These are phyloP conservation scores for Selaginella tamariscina DNA, from an alignment of 75 land plant genomes.

Conservation along the genomic window DNA sequence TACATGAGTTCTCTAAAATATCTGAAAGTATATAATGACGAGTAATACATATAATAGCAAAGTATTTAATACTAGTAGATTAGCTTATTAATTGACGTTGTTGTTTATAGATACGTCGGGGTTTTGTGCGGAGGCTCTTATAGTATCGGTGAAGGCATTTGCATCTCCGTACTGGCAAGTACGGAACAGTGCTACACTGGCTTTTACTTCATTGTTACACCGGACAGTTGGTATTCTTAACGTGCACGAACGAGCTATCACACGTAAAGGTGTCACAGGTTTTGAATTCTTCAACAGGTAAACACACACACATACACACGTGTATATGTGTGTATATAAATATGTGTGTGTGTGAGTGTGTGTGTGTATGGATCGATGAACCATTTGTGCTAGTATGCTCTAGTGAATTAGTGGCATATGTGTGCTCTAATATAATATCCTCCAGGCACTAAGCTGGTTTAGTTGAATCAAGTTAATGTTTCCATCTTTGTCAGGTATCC, in stretches of 20 bases:
- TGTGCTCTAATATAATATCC: too few relatives aligned
- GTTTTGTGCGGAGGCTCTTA: conserved; percentile 84
- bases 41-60: too few relatives aligned
- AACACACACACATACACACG: neutral
- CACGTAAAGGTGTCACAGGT: conserved; percentile 80
- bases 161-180: conserved; percentile 91
- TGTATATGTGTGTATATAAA: too few relatives aligned
- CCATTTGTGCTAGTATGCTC: too few relatives aligned
- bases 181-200: conserved; percentile 80
- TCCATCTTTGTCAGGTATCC: conserved; percentile 63
- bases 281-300: conserved; percentile 99
- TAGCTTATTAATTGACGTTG: too few relatives aligned
- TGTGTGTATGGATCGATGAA: too few relatives aligned
- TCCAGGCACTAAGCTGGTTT: neutral
- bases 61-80: too few relatives aligned
- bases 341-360: too few relatives aligned
- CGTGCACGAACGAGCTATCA: conserved; percentile 71
- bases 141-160: conserved; percentile 58
- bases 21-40: too few relatives aligned
- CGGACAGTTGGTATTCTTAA: conserved; percentile 94
- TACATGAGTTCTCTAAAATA: too few relatives aligned
- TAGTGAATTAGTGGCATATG: too few relatives aligned
- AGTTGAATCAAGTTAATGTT: neutral
- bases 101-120: conserved; percentile 98
- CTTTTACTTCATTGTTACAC: conserved; percentile 82